Evolutionary conservation across 192 early-diverging fungal species (phyloP), one percentile per base, ranked within the genome.

Genomic region (Backusella macrospora): DNA sequence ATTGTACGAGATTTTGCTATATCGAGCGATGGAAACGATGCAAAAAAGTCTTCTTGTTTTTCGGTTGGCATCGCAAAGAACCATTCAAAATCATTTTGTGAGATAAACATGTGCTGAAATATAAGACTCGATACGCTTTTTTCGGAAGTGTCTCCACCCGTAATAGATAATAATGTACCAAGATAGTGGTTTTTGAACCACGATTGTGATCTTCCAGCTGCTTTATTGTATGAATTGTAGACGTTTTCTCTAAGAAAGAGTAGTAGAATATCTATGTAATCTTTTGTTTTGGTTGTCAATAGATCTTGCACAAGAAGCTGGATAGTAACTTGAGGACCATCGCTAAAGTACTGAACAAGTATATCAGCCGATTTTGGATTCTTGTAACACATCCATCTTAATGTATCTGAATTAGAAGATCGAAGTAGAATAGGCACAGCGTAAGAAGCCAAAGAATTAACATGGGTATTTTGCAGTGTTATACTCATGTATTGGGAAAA

Each of bases 141-240:
- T 10, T 70, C 52, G 9, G 34, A 43, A 10, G 44, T 13, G 52
- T 68, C 44, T 2, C 12, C 5, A 6, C 59, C 40, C 34, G 65
- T 40, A 13, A 29, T 16, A 40, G 62, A n/a, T 6, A 78, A 23
- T 15, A 78, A 13, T 13, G 49, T 62, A 0, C 63, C 76, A 0
- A 78, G 34, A 47, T 73, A 78, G 39, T 78, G 76, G 44, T 69
- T 52, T 1, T 68, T 38, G 48, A 78, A 78, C 76, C 76, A 78
- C 4, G 52, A 37, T 10, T 52, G 44, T 6, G 73, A 74, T 15
- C 9, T 9, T 40, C 69, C 52, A 3, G 67, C 21, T 0, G 72
- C 47, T 9, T 68, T 64, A 3, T 45, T 26, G 16, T 40, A 45
- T 38, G 45, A 21, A 5, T 63, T 37, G 6, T 16, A 29, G 40